Base-by-base conservation (phyloP, 441 rosid species). In the Hura crepitans region DNA sequence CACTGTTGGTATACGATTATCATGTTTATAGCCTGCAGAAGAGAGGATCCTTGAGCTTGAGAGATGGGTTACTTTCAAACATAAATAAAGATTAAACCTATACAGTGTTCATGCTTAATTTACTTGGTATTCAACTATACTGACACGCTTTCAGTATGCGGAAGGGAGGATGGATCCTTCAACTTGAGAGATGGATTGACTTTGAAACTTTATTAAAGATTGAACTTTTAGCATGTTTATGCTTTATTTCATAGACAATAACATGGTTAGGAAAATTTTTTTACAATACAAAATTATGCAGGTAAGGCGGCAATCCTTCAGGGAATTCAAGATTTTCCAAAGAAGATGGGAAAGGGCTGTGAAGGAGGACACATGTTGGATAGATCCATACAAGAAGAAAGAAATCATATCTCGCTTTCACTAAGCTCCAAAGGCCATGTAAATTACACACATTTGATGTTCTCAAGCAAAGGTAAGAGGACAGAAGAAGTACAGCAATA, bases 261-360 rank as follows among this genome's bases (percentile, higher is more conserved):
- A 23, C 11, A 37, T 63, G 45, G 37, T 62, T 13, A 3, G 12
- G 15, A 37, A 42, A 13, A 42, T 42, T 42, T n/a, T n/a, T n/a
- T n/a, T 35, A 9, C 46, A 42, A 12, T 64, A n/a, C 55, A 10
- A 42, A 47, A 47, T 78, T 28, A 25, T 35, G 66, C 76, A 88
- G 93, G 88, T 88, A 72, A 85, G 93, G 76, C 85, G 87, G 71
- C 89, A 85, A 69, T 88, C 93, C 0, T 88, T 45, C 31, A 42
- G 65, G 0, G 93, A 88, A 71, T 71, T 80, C 43, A 66, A 74
- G 49, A 73, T 81, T 35, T 88, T 88, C 69, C 69, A 37, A 20
- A 68, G 61, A 68, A 75, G 94, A 69, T 88, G 94, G 94, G 64
- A 67, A 30, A 66, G 46, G 22, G 94, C 91, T 46, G 83, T 54